Percentiles rank a stretch among this genome's conserved stretches.
These are phyloP conservation scores for Acacia pycnantha DNA, from an alignment of 331 rosid genomes.

Conservation along the genomic window DNA sequence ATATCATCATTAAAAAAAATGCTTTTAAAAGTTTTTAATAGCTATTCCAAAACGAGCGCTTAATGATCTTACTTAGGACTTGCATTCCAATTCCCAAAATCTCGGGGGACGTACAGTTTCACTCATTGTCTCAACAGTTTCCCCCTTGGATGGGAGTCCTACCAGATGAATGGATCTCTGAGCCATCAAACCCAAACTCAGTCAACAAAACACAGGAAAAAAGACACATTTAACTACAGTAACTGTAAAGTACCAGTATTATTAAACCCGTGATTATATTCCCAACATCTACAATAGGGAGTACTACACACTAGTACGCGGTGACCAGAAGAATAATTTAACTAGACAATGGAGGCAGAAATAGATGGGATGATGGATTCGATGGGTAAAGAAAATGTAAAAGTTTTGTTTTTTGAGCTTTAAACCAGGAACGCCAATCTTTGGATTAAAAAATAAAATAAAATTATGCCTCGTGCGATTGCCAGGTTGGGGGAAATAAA, in stretches of 20 bases:
- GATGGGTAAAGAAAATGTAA: neutral
- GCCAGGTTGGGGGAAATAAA: slow-evolving; percentile 31
- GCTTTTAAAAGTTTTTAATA: too few species aligned
- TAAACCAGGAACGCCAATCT: neutral
- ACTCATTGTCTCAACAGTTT: neutral
- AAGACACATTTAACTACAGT: neutral
- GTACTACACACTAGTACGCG: too few species aligned
- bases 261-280: too few species aligned
- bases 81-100: neutral
- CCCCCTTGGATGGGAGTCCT: neutral
- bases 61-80: neutral
- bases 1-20: too few species aligned
- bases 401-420: neutral
- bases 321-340: neutral
- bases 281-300: too few species aligned
- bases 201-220: neutral
- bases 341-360: neutral
- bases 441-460: neutral
- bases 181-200: neutral
- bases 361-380: neutral
- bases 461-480: slow-evolving; percentile 24
- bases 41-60: too few species aligned
- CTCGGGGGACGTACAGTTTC: neutral
- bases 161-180: neutral
- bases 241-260: too few species aligned